Base-by-base conservation (phyloP, 768 basidiomycete genomes). In the Lactarius sanguifluus region DNA sequence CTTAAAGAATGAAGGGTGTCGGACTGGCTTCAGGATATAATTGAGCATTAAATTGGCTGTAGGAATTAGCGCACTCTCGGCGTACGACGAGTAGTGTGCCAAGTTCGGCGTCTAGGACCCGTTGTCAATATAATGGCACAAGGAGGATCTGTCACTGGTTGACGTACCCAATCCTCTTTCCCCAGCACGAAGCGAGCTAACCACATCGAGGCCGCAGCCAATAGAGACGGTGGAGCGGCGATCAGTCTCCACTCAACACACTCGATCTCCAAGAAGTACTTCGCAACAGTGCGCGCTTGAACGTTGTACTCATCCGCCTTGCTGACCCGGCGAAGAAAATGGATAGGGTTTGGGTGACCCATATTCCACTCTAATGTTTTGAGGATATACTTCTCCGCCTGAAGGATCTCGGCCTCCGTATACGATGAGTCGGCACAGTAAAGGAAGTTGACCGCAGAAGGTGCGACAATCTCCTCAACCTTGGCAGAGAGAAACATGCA, bases 221-320 rank as follows among this genome's bases (percentile, higher is more conserved):
- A 77, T 69, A 91, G 72, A 32, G 91, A 93, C 3, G 96, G 92
- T 10, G 88, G 83, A 6, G 85, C 84, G 2, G 81, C 80, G 55
- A 98, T 79, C 68, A 98, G 79, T n/a, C 84, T 80, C 81, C 88
- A 86, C 70, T 98, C 94, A 23, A 97, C 80, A 59, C 86, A 85
- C 15, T 86, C 85, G 58, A 97, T 91, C 79, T 97, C 96, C 61
- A 96, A 79, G 60, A 97, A 82, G 77, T 94, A 98, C 76, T 98
- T 97, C 41, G 88, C 93, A 23, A 97, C 82, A 3, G 94, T 95
- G 64, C 95, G 80, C 18, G 88, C 88, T 71, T 92, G 86, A 36
- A 91, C 83, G 71, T 96, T 91, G 76, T 94, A 96, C 64, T 89
- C 87, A 71, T 98, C 96, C 3, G 94, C 96, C 78, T 97, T 98